Base-by-base conservation (phyloP, 78 protist species). In the Dictyostelium intermedium region DNA sequence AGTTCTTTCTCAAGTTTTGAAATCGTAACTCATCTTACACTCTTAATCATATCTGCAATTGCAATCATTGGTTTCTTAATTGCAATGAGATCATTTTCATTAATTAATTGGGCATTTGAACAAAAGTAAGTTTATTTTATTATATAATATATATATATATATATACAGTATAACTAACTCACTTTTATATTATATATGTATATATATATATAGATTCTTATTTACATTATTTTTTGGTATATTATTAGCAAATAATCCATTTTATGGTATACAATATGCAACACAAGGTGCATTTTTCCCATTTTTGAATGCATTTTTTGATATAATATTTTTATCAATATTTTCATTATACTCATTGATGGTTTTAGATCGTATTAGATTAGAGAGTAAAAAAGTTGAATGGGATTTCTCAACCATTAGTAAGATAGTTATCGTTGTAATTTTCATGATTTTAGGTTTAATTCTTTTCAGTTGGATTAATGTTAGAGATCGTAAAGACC, bases 401-500 rank as follows among this genome's bases (percentile, higher is more conserved):
- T 77, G 82, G 60, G 56, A 35, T n/a, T 41, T 35, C 13, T 30
- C 60, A 43, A 18, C 50, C 18, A 63, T 60, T 35, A 11, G 56
- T n/a, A 89, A 89, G n/a, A 5, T 27, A 7, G 35, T 70, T 4
- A 8, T 89, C 0, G 82, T 89, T 61, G 63, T 16, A 0, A 20
- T 80, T 16, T 89, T 89, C 47, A 30, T 76, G 34, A 23, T 80
- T 20, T 63, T 78, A n/a, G 87, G 94, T 81, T 69, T 70, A 1
- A 23, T 47, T 34, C 37, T 89, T 34, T 89, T 89, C 41, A 34
- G 87, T 30, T 80, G 85, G 85, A 80, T 89, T 41, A 89, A 83
- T 81, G 27, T 80, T 63, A 61, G 87, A 27, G 94, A 89, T 89
- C 69, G 87, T 27, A 89, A 80, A 41, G 87, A 89, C 45, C 94